Evolutionary conservation across 2,329 filamentous ascomycete species (phyloP).

Genomic region (Colletotrichum costaricense): DNA sequence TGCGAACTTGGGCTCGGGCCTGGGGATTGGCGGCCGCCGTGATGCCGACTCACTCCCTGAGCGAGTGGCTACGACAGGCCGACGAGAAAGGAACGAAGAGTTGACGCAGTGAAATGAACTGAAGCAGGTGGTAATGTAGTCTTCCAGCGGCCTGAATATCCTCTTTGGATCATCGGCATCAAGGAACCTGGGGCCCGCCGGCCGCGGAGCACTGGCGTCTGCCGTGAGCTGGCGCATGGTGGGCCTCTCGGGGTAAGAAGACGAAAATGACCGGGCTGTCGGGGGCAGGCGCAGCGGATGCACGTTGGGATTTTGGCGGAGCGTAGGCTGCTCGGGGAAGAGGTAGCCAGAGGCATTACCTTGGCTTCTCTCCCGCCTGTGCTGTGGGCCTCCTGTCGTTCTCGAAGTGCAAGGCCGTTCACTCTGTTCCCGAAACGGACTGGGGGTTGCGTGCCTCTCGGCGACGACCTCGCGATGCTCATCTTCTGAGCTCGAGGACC

Average conservation of each 20-base stretch:
- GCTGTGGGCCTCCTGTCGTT: neutral
- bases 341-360: slow-evolving; percentile 36
- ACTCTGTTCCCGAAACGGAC: neutral
- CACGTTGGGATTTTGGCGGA: slow-evolving; percentile 44
- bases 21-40: slow-evolving; percentile 47
- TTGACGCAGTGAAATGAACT: slow-evolving; percentile 80
- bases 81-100: slow-evolving; percentile 72
- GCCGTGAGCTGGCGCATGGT: slow-evolving; percentile 37
- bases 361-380: slow-evolving; percentile 26
- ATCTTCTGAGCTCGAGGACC: slow-evolving; percentile 34
- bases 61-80: slow-evolving; percentile 21
- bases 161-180: slow-evolving; percentile 57
- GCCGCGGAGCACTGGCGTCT: slow-evolving; percentile 19
- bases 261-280: slow-evolving; percentile 54
- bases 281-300: slow-evolving; percentile 40
- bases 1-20: slow-evolving; percentile 46
- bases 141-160: slow-evolving; percentile 82
- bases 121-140: slow-evolving; percentile 79
- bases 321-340: slow-evolving; percentile 52
- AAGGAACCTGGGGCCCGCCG: slow-evolving; percentile 30
- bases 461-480: slow-evolving; percentile 13
- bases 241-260: slow-evolving; percentile 56
- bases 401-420: slow-evolving; percentile 12
- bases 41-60: slow-evolving; percentile 41
- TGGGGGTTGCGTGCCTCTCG: neutral